Evolutionary conservation across 345 rosid species (phyloP).

Genomic region (Mercurialis annua): DNA sequence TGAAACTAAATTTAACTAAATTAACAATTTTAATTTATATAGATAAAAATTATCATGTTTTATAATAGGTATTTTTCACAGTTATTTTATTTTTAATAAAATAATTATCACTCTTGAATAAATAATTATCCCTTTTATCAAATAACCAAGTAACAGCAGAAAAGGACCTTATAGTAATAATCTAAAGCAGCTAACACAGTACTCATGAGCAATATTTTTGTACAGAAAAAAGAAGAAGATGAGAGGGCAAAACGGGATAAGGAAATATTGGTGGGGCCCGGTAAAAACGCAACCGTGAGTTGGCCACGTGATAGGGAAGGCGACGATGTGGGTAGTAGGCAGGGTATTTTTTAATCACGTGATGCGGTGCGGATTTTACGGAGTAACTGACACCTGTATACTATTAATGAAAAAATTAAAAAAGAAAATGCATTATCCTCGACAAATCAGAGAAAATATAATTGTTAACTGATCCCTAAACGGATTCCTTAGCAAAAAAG

Average conservation of each 20-base stretch:
- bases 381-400: conserved; percentile 33
- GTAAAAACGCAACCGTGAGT: conserved; percentile 32
- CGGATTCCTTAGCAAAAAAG: conserved; percentile 39
- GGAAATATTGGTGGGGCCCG: conserved; percentile 32
- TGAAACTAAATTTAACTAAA: too few relatives aligned
- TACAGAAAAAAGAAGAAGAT: background rate
- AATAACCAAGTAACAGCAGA: too few relatives aligned
- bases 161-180: too few relatives aligned
- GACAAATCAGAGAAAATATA: background rate
- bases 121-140: too few relatives aligned
- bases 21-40: too few relatives aligned
- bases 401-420: background rate
- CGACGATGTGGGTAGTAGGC: conserved; percentile 28
- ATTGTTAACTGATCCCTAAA: conserved; percentile 68
- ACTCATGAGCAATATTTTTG: background rate
- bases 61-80: too few relatives aligned
- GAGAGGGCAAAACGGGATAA: conserved; percentile 23
- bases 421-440: conserved; percentile 7
- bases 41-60: too few relatives aligned
- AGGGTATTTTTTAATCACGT: conserved; percentile 51
- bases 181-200: background rate
- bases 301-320: conserved; percentile 68
- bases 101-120: too few relatives aligned
- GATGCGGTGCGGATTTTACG: conserved; percentile 38
- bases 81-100: too few relatives aligned